Conservation (phyloP, 441 rosid species). For the Pelargonium fulgidum region DNA sequence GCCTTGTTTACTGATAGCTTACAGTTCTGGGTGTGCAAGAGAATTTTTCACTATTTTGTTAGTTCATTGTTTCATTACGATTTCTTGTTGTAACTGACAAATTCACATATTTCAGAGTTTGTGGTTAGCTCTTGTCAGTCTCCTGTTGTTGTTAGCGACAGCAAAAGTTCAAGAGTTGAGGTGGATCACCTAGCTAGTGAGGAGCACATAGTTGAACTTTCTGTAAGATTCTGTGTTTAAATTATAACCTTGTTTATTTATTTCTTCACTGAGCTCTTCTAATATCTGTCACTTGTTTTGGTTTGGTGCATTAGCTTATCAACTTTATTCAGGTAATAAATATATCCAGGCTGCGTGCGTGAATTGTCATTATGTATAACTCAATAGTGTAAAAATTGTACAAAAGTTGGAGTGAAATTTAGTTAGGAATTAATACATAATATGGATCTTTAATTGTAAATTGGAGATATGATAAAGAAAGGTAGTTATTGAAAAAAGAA, state of each 20-base stretch:
- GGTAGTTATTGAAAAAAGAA: too few relatives aligned
- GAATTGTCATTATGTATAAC: neutral
- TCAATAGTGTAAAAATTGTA: neutral
- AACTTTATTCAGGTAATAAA: neutral
- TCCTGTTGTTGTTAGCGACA: neutral
- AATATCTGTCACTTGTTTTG: neutral
- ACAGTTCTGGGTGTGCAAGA: neutral
- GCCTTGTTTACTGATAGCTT: neutral
- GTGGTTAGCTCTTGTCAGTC: slow-evolving; percentile 21
- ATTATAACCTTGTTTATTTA: neutral
- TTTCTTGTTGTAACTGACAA: neutral
- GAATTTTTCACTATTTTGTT: neutral
- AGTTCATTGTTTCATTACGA: neutral
- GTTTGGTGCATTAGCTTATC: neutral
- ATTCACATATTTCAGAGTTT: slow-evolving; percentile 16
- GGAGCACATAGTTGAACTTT: slow-evolving; percentile 22
- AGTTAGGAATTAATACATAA: neutral
- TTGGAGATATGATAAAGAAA: neutral
- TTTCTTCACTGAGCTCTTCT: neutral
- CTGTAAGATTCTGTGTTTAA: neutral
- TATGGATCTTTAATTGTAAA: slow-evolving; percentile 3
- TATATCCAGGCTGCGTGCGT: neutral
- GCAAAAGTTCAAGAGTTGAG: slow-evolving; percentile 18
- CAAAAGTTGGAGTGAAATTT: too few relatives aligned
- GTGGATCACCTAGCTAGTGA: slow-evolving; percentile 21